Evolutionary conservation across 2,329 filamentous ascomycete genomes (phyloP), one percentile per base, ranked within the genome.

Genomic region (Venturia nashicola): DNA sequence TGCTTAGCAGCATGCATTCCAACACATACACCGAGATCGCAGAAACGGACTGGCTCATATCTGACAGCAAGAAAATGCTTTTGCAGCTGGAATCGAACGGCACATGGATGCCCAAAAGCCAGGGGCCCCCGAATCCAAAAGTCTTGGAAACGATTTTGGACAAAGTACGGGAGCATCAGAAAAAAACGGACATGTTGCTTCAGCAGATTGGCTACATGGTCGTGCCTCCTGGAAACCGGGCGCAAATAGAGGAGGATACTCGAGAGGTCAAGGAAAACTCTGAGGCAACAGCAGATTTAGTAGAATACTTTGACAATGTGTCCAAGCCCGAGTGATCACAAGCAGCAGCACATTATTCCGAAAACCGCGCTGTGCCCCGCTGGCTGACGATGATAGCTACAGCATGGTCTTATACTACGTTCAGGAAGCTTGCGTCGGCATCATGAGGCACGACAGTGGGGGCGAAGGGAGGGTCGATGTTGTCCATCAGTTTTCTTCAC

Each of bases 1-100:
- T 64, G 23, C 55, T 64, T 5, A 43, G 44, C 36, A 64, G 62
- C 34, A 60, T 64, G 51, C 62, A 64, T 36, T 43, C n/a, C n/a
- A 34, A 61, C 20, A n/a, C 16, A 20, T 64, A 51, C 12, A 18
- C 20, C 12, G 20, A 46, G 27, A 64, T 64, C 18, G 42, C 54
- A 27, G 40, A 60, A 16, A 11, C 39, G 27, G 62, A 64, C 57
- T 64, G 62, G 62, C 40, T 54, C 40, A 64, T 64, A 16, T 42
- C 57, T 18, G 51, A 64, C 44, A 61, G 43, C 43, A 60, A 61
- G 55, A 64, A 64, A 43, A 34, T 61, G 39, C 23, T 61, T 32
- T 39, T 64, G 8, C 62, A 64, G 43, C 34, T 64, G 20, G 51
- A 59, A 32, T 27, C 62, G 44, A 54, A 64, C 16, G 62, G 54